phyloP scores from a whole-genome alignment of 768 basidiomycete genomes.

The Xerocomus spinulosus region DNA sequence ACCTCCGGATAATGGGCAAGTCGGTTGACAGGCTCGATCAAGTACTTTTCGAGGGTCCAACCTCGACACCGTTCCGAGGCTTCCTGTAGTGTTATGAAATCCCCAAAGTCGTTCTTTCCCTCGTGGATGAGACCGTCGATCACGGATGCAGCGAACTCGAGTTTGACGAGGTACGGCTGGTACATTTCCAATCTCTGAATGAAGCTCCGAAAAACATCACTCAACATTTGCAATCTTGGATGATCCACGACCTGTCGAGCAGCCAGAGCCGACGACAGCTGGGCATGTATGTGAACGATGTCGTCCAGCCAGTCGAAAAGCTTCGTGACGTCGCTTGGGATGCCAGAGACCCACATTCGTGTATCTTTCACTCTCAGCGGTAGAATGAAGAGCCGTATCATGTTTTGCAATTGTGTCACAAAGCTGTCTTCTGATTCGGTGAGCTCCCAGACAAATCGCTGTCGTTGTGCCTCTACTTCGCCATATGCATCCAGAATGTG shows the following conservation, averaged over 20 bases:
- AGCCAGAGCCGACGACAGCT: conserved; percentile 51
- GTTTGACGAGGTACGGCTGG: conserved; percentile 77
- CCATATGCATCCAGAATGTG: conserved; percentile 35
- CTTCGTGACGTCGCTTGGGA: conserved; percentile 64
- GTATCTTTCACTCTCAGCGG: conserved; percentile 72
- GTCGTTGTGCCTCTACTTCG: conserved; percentile 52
- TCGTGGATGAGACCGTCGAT: conserved; percentile 50
- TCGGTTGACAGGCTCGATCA: conserved; percentile 73
- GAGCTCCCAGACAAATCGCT: conserved; percentile 66
- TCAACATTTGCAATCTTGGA: conserved; percentile 48
- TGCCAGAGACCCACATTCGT: conserved; percentile 74
- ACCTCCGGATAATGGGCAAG: conserved; percentile 66
- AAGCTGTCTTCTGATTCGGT: conserved; percentile 65
- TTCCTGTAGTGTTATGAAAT: conserved; percentile 74
- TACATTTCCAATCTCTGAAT: conserved; percentile 73
- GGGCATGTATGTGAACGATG: conserved; percentile 70
- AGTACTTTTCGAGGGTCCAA: conserved; percentile 61
- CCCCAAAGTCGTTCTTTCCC: conserved; percentile 69
- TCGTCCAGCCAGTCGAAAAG: conserved; percentile 89
- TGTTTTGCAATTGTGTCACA: conserved; percentile 58
- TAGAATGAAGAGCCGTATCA: conserved; percentile 68
- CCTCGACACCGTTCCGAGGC: conserved; percentile 47
- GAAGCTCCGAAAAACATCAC: conserved; percentile 55
- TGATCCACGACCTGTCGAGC: conserved; percentile 38
- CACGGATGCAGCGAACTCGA: conserved; percentile 53